Percentiles rank a stretch among this genome's conserved stretches.
Conservation (phyloP, 192 early-diverging fungal species). For the Linnemannia exigua region DNA sequence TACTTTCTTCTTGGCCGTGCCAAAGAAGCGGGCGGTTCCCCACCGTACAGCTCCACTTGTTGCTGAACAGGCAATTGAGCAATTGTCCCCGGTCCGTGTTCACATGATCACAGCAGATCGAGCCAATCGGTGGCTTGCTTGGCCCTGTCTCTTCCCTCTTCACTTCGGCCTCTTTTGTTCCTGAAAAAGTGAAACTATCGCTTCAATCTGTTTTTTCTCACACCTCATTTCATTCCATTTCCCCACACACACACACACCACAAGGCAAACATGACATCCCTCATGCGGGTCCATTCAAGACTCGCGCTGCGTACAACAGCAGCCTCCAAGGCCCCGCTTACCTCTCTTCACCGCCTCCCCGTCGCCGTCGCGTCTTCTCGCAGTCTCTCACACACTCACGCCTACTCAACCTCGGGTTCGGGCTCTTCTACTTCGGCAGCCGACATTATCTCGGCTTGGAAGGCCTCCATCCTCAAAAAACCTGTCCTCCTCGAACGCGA, state of each 20-base stretch:
- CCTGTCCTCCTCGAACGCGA: conserved; percentile 47
- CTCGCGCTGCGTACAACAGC: neutral
- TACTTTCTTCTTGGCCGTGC: neutral
- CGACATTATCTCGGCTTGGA: conserved; percentile 45
- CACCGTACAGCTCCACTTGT: neutral
- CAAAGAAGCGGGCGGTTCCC: neutral
- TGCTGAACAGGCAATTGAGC: neutral
- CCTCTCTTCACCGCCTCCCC: neutral
- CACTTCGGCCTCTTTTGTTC: neutral
- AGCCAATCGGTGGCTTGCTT: conserved; percentile 6
- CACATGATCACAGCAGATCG: conserved; percentile 10
- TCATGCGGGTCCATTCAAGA: conserved; percentile 14
- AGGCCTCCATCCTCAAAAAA: conserved; percentile 28
- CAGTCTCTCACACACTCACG: neutral
- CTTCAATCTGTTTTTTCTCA: neutral
- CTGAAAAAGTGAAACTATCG: neutral
- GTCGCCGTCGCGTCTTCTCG: neutral
- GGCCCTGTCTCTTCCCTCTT: neutral
- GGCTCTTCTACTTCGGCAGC: conserved; percentile 11
- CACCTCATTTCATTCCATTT: neutral
- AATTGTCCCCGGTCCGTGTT: conserved; percentile 2
- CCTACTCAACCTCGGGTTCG: conserved; percentile 2
- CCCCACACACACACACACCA: neutral
- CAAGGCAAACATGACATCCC: neutral
- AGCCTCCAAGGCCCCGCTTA: neutral